Evolutionary conservation across 2,329 filamentous ascomycete genomes (phyloP).

Genomic region (Aspergillus versicolor): DNA sequence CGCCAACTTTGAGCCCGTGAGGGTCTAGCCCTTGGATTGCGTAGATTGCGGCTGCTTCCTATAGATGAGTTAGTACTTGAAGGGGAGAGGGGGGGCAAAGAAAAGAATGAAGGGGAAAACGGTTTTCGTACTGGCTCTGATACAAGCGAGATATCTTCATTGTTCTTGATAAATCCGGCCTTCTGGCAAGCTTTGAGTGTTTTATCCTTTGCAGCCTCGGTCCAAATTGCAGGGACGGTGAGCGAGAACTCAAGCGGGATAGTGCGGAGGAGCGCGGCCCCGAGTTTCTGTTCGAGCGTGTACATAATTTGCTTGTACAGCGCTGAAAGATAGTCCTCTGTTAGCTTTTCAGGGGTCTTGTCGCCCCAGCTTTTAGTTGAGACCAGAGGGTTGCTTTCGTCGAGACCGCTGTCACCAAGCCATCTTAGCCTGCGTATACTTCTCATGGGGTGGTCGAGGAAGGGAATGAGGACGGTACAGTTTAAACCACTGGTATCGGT

Average conservation of each 20-base stretch:
- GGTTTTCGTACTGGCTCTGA: not conserved
- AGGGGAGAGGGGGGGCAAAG: too few relatives aligned
- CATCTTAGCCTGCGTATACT: too few relatives aligned
- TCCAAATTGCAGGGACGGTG: conserved; percentile 10
- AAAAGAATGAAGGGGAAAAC: too few relatives aligned
- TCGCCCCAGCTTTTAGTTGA: conserved; percentile 7
- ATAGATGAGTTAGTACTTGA: too few relatives aligned
- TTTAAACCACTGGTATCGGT: conserved; percentile 13
- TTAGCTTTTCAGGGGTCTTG: conserved; percentile 1
- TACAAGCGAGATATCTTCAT: not conserved
- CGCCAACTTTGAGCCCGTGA: conserved; percentile 14
- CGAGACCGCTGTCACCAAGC: not conserved
- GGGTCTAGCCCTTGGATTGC: conserved; percentile 13
- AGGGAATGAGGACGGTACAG: not conserved
- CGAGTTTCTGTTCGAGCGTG: conserved; percentile 9
- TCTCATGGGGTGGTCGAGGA: not conserved
- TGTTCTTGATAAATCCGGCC: not conserved
- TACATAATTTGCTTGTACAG: conserved; percentile 11
- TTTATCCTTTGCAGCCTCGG: conserved; percentile 11
- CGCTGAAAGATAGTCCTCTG: conserved; percentile 7
- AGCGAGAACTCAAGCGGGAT: conserved; percentile 9
- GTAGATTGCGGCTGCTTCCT: conserved; percentile 12
- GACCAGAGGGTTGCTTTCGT: conserved; percentile 8
- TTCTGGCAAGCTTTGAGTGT: conserved; percentile 9
- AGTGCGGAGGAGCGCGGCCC: conserved; percentile 1